Conservation (phyloP, 495 filamentous ascomycete species). For the Aspergillus saccharolyticus region DNA sequence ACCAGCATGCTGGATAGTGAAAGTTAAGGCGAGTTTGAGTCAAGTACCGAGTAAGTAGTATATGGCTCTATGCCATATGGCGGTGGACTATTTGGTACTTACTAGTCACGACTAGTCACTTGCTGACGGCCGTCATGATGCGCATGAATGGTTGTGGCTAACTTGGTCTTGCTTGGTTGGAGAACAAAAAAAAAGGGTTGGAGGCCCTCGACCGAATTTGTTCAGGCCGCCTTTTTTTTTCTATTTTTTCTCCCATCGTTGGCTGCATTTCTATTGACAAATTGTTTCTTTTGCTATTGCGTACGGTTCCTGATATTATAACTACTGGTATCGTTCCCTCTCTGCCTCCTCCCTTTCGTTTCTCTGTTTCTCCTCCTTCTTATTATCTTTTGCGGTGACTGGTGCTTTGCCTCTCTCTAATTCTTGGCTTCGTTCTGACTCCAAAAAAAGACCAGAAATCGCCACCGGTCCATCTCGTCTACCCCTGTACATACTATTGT, state of each 20-base stretch:
- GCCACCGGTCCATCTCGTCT: neutral
- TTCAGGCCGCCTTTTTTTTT: neutral
- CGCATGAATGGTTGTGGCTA: neutral
- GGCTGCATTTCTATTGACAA: neutral
- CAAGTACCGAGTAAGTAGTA: too few species aligned
- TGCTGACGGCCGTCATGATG: neutral
- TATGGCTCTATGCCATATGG: too few species aligned
- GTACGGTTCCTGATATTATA: neutral
- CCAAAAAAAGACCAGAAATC: too few species aligned
- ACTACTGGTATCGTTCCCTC: neutral
- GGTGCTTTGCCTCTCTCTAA: neutral
- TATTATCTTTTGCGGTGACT: neutral
- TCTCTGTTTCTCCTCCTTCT: conserved; percentile 4
- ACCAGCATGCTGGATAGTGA: too few species aligned
- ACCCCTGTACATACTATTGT: conserved; percentile 1
- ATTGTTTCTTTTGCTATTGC: neutral
- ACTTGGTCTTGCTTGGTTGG: too few species aligned
- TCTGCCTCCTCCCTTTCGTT: neutral
- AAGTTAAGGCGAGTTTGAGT: neutral
- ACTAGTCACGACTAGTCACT: neutral
- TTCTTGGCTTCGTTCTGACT: conserved; percentile 1
- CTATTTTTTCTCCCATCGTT: neutral
- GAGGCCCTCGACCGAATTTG: neutral
- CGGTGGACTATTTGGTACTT: too few species aligned
- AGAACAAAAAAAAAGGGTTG: neutral